A percentile compares a stretch with the other conserved stretches of the same genome.
Conservation (phyloP, 345 rosid species). For the Trapa bicornis region DNA sequence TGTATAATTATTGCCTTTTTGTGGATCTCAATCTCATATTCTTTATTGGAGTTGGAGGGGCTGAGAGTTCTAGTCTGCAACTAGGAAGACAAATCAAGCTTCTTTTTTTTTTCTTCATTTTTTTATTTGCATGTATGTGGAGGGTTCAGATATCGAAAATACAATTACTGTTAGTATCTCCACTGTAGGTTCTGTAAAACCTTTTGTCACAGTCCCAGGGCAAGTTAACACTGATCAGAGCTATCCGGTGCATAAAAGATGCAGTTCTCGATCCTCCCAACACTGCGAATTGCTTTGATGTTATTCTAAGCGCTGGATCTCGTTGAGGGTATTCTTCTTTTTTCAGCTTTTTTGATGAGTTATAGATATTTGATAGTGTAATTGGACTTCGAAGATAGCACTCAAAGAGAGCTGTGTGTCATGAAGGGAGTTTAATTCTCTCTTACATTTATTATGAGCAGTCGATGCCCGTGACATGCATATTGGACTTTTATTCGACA, state of each 20-base stretch:
- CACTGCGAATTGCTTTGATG: no score
- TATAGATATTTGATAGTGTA: background rate
- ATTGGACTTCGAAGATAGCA: constrained; percentile 9
- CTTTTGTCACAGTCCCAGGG: no score
- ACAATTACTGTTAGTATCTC: no score
- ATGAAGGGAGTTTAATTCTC: background rate
- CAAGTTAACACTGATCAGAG: no score
- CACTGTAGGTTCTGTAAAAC: no score
- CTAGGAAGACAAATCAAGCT: no score
- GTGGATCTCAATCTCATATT: background rate
- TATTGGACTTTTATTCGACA: constrained; percentile 16
- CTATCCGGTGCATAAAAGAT: no score
- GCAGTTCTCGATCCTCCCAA: no score
- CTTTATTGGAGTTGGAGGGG: background rate
- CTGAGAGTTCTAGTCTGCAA: no score
- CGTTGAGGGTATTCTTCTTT: background rate
- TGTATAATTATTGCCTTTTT: background rate
- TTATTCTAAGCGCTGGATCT: background rate
- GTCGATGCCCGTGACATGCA: constrained; percentile 27
- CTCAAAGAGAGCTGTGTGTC: constrained; percentile 17
- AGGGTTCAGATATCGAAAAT: no score
- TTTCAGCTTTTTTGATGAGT: background rate
- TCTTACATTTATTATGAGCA: constrained; percentile 40
- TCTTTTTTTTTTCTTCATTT: no score
- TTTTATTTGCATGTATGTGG: no score